These are phyloP conservation scores for Fusarium compactum DNA, from an alignment of 2,329 filamentous ascomycete genomes.

Conservation along the genomic window DNA sequence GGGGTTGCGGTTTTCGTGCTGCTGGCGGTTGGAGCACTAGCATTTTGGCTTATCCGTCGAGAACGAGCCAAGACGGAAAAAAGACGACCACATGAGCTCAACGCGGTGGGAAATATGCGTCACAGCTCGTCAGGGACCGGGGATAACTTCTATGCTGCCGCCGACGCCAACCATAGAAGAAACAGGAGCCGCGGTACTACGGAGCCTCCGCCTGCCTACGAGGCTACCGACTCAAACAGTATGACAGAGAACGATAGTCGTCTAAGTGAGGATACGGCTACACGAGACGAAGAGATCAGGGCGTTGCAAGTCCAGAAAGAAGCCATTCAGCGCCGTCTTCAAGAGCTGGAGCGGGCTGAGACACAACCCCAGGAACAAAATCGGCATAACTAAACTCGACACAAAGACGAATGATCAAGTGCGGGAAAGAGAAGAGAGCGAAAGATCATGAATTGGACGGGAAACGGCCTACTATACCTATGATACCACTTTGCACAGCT, in stretches of 20 bases:
- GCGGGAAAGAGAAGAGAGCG: slow-evolving; percentile 16
- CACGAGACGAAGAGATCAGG: slow-evolving; percentile 50
- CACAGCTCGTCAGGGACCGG: slow-evolving; percentile 23
- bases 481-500: slow-evolving; percentile 50
- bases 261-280: slow-evolving; percentile 38
- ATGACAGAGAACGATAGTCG: slow-evolving; percentile 40
- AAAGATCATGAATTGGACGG: slow-evolving; percentile 37
- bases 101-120: slow-evolving; percentile 37
- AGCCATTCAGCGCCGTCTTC: slow-evolving; percentile 52
- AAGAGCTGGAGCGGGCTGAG: slow-evolving; percentile 50
- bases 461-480: slow-evolving; percentile 45
- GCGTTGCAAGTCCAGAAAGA: slow-evolving; percentile 52
- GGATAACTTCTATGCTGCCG: slow-evolving; percentile 30
- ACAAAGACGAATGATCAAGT: slow-evolving; percentile 8
- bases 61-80: slow-evolving; percentile 34
- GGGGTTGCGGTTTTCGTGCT: slow-evolving; percentile 49
- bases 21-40: slow-evolving; percentile 44
- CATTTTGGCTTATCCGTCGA: slow-evolving; percentile 47
- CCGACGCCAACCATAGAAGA: slow-evolving; percentile 33
- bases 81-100: slow-evolving; percentile 43
- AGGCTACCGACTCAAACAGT: slow-evolving; percentile 44
- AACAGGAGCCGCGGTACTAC: slow-evolving; percentile 20
- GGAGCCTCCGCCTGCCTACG: slow-evolving; percentile 52
- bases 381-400: slow-evolving; percentile 8
- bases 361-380: slow-evolving; percentile 27